Conservation (phyloP, 768 basidiomycete species). For the Panaeolus papilionaceus region DNA sequence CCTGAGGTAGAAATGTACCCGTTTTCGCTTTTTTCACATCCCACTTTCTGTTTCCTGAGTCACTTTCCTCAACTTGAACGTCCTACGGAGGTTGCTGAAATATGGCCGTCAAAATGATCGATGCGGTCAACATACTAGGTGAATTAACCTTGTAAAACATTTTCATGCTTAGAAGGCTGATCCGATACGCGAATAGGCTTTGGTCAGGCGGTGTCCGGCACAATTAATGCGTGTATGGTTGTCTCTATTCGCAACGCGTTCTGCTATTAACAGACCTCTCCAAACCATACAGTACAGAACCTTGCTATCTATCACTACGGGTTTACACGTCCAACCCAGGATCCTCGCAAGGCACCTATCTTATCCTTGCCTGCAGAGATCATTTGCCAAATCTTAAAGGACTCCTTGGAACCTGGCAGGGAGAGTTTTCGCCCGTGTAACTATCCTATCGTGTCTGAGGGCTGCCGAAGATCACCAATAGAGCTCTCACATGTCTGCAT, state of each 20-base stretch:
- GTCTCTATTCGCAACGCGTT: not conserved
- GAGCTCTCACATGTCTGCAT: slow-evolving; percentile 25
- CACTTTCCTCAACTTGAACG: slow-evolving; percentile 10
- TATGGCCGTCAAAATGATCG: slow-evolving; percentile 6
- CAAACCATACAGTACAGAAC: not conserved
- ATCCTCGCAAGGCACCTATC: not conserved
- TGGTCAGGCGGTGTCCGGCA: not conserved
- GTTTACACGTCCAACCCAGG: not conserved
- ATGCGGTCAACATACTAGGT: not conserved
- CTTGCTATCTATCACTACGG: not conserved
- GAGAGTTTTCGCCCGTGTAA: not conserved
- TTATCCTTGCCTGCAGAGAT: not conserved
- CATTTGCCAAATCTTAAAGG: not conserved
- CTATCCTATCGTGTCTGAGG: slow-evolving; percentile 18
- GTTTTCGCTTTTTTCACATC: not conserved
- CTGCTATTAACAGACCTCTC: not conserved
- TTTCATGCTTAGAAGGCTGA: not conserved
- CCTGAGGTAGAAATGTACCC: not conserved
- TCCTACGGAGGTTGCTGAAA: not conserved
- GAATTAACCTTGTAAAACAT: not conserved
- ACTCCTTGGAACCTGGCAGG: not conserved
- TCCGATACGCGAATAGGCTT: not conserved
- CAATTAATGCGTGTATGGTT: slow-evolving; percentile 2
- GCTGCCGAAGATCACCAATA: slow-evolving; percentile 19
- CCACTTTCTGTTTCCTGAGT: not conserved